Percentiles rank a stretch among this genome's conserved stretches.
These are phyloP conservation scores for Leonotis leonurus DNA, from an alignment of 257 asterid species.

Conservation along the genomic window DNA sequence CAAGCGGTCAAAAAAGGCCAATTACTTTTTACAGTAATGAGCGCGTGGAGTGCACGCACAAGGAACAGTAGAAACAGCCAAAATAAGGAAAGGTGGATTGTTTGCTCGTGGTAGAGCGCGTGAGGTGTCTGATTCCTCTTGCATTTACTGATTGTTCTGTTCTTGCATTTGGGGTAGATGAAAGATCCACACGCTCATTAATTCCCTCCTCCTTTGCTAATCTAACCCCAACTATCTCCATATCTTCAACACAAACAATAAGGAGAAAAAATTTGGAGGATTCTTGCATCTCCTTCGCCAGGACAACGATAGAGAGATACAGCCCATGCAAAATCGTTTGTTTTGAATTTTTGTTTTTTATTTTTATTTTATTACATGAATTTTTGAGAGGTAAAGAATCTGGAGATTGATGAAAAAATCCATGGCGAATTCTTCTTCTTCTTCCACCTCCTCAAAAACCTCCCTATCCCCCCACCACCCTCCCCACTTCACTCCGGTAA, in stretches of 20 bases:
- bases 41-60: slow-evolving; percentile 6
- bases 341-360: background rate
- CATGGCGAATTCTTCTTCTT: slow-evolving; percentile 52
- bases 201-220: background rate
- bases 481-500: slow-evolving; percentile 80
- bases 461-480: slow-evolving; percentile 63
- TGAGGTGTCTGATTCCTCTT: slow-evolving; percentile 24
- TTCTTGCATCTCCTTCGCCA: slow-evolving; percentile 30
- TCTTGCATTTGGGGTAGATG: slow-evolving; percentile 35
- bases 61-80: background rate
- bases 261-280: background rate
- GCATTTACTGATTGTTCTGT: slow-evolving; percentile 39
- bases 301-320: slow-evolving; percentile 20
- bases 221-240: slow-evolving; percentile 2
- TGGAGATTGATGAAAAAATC: slow-evolving; percentile 22
- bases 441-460: slow-evolving; percentile 30
- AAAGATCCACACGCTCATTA: background rate
- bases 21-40: background rate
- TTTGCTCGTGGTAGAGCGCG: slow-evolving; percentile 7
- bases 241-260: background rate
- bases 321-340: slow-evolving; percentile 4
- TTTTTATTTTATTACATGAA: background rate
- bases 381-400: background rate
- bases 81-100: background rate
- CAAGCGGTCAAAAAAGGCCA: background rate